Evolutionary conservation across 2,329 filamentous ascomycete genomes (phyloP), one percentile per base, ranked within the genome.

Genomic region (Fusarium burgessii): DNA sequence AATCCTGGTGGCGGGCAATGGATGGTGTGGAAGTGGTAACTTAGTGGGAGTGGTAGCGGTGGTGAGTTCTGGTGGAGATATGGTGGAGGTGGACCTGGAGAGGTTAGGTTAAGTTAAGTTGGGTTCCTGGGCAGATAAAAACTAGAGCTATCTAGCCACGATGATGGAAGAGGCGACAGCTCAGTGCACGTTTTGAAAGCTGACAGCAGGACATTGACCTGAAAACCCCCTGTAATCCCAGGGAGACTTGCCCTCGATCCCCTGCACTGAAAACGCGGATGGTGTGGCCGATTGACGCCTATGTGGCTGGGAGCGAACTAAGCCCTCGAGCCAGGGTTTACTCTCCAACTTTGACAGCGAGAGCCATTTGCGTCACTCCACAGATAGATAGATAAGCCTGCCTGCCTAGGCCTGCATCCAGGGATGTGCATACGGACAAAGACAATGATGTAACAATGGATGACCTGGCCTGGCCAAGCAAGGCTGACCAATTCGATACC

Each of bases 141-240:
- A 66, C 61, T 65, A 66, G 60, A 70, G 58, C 61, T 71, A 74
- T 63, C 67, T 76, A 75, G 73, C 64, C 55, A 69, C 73, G 46
- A 74, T 76, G 70, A 72, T 76, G 67, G 73, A 76, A 72, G 73
- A 71, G 66, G 65, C 71, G 70, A 49, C 20, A 49, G 52, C 52
- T 43, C 54, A 64, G 62, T 57, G 68, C 57, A 68, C 68, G 57
- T 35, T 52, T 51, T 61, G 33, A 35, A 47, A 67, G 57, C 58
- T 58, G 61, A 42, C 46, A 59, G n/a, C 47, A 58, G 27, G 43
- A 14, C 38, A 56, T 45, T 18, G 12, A 13, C 35, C 51, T 52
- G 36, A 50, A 55, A 57, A n/a, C 20, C 25, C 68, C 68, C 56
- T 70, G 56, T 66, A 72, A 50, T 35, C 50, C 50, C 42, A 41